phyloP scores from a whole-genome alignment of 2,329 filamentous ascomycete species.

The Sporothrix phasma region DNA sequence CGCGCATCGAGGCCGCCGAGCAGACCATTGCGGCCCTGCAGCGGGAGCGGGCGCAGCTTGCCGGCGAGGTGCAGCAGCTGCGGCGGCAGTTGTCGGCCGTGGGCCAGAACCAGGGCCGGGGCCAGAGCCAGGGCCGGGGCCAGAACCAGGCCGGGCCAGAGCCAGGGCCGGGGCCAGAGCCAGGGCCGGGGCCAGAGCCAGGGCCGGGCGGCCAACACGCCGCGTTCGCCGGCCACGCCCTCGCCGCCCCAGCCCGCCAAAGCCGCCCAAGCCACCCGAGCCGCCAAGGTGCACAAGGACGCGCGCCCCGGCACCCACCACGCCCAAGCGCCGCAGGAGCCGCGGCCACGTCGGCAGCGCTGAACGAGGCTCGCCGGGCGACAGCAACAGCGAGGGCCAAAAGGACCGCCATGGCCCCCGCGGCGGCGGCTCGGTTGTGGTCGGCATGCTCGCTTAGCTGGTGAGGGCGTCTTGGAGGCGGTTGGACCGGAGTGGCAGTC shows the following conservation, averaged over 20 bases:
- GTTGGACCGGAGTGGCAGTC: no score
- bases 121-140: no score
- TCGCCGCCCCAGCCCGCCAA: background rate
- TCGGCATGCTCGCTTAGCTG: background rate
- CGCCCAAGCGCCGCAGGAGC: background rate
- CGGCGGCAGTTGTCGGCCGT: background rate
- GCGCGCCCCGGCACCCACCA: background rate
- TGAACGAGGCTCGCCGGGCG: no score
- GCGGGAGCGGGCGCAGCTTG: conserved; percentile 7
- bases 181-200: no score
- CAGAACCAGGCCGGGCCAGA: no score
- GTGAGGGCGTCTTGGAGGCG: background rate
- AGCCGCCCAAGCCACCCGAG: no score
- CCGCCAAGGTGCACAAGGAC: background rate
- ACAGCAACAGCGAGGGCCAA: background rate
- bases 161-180: no score
- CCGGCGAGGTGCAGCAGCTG: conserved; percentile 9
- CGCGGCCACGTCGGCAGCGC: no score
- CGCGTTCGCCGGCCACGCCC: background rate
- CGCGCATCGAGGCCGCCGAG: conserved; percentile 18
- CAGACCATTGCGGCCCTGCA: conserved; percentile 7
- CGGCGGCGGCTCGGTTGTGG: background rate
- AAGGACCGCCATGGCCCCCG: background rate
- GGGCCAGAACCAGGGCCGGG: no score
- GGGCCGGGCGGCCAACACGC: no score